A percentile compares a stretch with the other conserved stretches of the same genome.
Evolutionary conservation across 495 filamentous ascomycete genomes (phyloP).

Genomic region (Neurospora tetraspora): DNA sequence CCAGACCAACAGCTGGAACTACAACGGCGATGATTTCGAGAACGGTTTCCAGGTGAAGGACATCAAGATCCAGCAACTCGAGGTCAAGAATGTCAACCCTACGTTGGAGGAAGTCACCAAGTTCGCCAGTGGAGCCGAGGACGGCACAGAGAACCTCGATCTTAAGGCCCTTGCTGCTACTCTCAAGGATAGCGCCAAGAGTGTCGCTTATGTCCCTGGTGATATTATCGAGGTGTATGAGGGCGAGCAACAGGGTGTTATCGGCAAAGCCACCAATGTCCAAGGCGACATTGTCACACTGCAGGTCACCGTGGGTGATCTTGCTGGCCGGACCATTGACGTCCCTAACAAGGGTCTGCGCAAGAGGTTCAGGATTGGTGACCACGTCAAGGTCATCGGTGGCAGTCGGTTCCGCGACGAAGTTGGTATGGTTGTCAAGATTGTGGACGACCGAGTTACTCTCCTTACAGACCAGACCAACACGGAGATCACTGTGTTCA

Average conservation of each 20-base stretch:
- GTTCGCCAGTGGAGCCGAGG: slow-evolving; percentile 79
- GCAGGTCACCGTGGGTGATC: slow-evolving; percentile 70
- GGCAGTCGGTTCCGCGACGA: slow-evolving; percentile 89
- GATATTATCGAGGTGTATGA: slow-evolving; percentile 93
- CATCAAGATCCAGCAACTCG: slow-evolving; percentile 76
- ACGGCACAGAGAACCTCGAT: slow-evolving; percentile 89
- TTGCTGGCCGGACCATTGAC: slow-evolving; percentile 77
- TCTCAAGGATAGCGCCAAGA: slow-evolving; percentile 64
- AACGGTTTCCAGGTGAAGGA: slow-evolving; percentile 93
- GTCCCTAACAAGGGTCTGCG: slow-evolving; percentile 87
- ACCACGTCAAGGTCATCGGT: slow-evolving; percentile 97
- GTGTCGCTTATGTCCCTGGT: slow-evolving; percentile 76
- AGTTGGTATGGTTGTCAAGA: slow-evolving; percentile 92
- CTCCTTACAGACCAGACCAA: slow-evolving; percentile 83
- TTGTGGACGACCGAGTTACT: slow-evolving; percentile 82
- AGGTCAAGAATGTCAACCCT: slow-evolving; percentile 81
- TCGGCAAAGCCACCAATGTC: slow-evolving; percentile 79
- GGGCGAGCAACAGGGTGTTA: slow-evolving; percentile 87
- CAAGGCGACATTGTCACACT: slow-evolving; percentile 86
- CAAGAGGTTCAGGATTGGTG: slow-evolving; percentile 86
- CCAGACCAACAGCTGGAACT: slow-evolving; percentile 65
- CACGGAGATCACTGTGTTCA: slow-evolving; percentile 94
- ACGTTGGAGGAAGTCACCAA: slow-evolving; percentile 89
- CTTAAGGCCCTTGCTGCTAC: slow-evolving; percentile 80
- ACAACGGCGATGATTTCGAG: slow-evolving; percentile 76